Percentiles rank a stretch among this genome's conserved stretches.
phyloP scores from a whole-genome alignment of 2,329 filamentous ascomycete genomes.

The Colletotrichum paranaense region DNA sequence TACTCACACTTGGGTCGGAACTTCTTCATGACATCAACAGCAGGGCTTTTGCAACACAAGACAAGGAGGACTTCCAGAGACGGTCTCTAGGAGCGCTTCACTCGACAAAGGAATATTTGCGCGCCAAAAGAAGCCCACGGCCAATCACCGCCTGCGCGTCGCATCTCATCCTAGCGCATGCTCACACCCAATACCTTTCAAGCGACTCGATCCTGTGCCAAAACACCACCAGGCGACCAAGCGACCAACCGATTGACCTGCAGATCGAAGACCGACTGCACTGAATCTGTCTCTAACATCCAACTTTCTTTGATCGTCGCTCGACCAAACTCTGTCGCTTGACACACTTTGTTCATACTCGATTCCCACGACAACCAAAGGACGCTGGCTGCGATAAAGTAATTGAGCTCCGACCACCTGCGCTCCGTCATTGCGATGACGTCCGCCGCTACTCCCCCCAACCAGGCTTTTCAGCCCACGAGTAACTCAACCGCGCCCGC shows the following conservation, averaged over 20 bases:
- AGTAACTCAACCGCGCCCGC: constrained; percentile 25
- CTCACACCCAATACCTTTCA: constrained; percentile 30
- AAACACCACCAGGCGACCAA: constrained; percentile 33
- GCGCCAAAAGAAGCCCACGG: constrained; percentile 30
- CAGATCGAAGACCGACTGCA: constrained; percentile 20
- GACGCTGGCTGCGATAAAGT: constrained; percentile 28
- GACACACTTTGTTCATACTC: constrained; percentile 8
- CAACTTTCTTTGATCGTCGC: neutral
- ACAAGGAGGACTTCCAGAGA: neutral
- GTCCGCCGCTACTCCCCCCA: constrained; percentile 40
- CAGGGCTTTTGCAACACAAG: neutral
- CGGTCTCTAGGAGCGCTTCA: neutral
- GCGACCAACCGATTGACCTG: constrained; percentile 20
- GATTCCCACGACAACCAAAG: neutral
- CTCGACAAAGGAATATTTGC: constrained; percentile 31
- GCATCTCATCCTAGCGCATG: constrained; percentile 33
- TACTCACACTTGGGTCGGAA: neutral
- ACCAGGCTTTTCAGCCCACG: constrained; percentile 35
- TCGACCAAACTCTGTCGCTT: constrained; percentile 6
- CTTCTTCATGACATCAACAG: constrained; percentile 18
- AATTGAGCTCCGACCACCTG: constrained; percentile 34
- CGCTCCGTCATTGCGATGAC: constrained; percentile 45
- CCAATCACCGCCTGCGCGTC: constrained; percentile 34
- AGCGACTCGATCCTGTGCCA: constrained; percentile 34
- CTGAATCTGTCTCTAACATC: neutral